Base-by-base conservation (phyloP, 768 basidiomycete genomes). In the Amanita exitialis region DNA sequence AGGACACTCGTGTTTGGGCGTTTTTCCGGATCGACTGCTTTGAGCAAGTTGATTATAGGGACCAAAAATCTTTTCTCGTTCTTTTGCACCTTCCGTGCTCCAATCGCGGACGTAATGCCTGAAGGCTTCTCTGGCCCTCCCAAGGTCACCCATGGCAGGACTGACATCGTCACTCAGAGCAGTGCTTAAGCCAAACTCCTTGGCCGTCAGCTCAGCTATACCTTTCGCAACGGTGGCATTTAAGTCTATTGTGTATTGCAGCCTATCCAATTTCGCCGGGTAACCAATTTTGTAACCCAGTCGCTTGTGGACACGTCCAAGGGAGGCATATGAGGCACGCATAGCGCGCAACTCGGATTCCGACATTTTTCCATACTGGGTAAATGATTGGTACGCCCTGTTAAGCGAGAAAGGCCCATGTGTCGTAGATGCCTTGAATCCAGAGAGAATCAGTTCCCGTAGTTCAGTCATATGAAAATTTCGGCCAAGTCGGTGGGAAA, bases 51-150 rank as follows among this genome's bases (percentile, higher is more conserved):
- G 15, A 86, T 62, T 34, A 86, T 78, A n/a, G 0, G 82, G 82
- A 20, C 63, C 56, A 54, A 83, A 80, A 21, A 79, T 79, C 41
- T 59, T 64, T 3, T 66, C 66, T n/a, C 84, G 72, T 61, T 87
- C 83, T 5, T 34, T 36, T 1, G 60, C 57, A 1, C 83, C 83
- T 53, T 81, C 79, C 5, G 61, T 60, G 57, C 80, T 82, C 84
- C 83, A 86, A 58, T 87, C 83, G 4, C 83, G 71, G 20, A 85
- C 71, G 53, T 82, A 81, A 59, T 86, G 84, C 62, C 82, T 83
- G 53, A 87, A 59, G 1, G 79, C 62, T 61, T 85, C 81, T 9
- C 76, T 65, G 4, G 77, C 77, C 12, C 78, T 69, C 20, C 69
- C 70, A 9, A 81, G 58, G 54, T 79, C 76, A 6, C 66, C 68